phyloP scores from a whole-genome alignment of 2,329 filamentous ascomycete species.

The Capronia americana region DNA sequence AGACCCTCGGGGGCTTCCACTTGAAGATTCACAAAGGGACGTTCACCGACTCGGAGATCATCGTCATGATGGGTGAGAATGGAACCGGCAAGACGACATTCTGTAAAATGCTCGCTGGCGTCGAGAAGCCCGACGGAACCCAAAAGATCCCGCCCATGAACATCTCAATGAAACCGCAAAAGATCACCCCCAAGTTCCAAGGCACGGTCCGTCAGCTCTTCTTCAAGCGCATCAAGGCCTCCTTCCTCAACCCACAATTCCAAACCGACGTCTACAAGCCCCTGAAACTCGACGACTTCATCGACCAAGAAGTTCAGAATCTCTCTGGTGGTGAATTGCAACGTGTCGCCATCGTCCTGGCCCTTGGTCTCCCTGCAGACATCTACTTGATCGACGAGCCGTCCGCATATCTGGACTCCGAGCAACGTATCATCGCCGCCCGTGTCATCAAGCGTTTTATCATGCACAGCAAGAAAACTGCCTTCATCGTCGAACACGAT shows the following conservation, averaged over 20 bases:
- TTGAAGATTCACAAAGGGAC: conserved; percentile 79
- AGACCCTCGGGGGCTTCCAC: conserved; percentile 88
- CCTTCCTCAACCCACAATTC: conserved; percentile 96
- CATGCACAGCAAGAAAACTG: conserved; percentile 99
- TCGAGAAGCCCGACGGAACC: conserved; percentile 84
- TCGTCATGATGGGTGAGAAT: conserved; percentile 99
- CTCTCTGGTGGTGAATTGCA: conserved; percentile 99
- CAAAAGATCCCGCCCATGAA: conserved; percentile 87
- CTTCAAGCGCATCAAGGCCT: conserved; percentile 99
- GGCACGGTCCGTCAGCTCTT: conserved; percentile 97
- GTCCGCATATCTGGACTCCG: conserved; percentile 95
- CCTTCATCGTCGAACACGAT: conserved; percentile 99
- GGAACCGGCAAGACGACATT: conserved; percentile 99
- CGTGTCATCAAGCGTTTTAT: conserved; percentile 99
- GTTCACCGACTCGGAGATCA: conserved; percentile 97
- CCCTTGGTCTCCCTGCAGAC: conserved; percentile 93
- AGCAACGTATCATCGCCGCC: conserved; percentile 97
- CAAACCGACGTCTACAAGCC: conserved; percentile 99
- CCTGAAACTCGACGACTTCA: conserved; percentile 98
- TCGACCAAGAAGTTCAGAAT: conserved; percentile 99
- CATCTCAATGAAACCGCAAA: conserved; percentile 99
- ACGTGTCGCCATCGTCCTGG: conserved; percentile 95
- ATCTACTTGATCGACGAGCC: conserved; percentile 99
- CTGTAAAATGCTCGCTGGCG: conserved; percentile 93
- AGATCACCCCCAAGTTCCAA: conserved; percentile 97